Evolutionary conservation across 805 yeast genomes (phyloP), one percentile per base, ranked within the genome.

Genomic region (Kazachstania martiniae): DNA sequence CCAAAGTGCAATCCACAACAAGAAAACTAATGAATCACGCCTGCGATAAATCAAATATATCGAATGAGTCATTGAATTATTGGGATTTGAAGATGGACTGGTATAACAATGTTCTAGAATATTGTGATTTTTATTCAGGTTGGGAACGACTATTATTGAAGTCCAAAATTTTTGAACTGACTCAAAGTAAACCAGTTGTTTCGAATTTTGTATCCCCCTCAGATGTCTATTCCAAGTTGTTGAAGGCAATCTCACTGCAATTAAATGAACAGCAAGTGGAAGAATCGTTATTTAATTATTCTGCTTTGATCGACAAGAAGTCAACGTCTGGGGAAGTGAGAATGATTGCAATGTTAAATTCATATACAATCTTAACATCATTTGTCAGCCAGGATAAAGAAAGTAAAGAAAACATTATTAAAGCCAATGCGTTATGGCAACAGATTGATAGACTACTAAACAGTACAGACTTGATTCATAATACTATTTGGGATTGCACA

Each of bases 401-500:
- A 12, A 25, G 36, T 25, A 45, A 39, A 25, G 37, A 31, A 8
- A 35, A 37, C n/a, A 32, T 44, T 10, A 29, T 29, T 14, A 23
- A 27, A 8, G 28, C 30, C 6, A 45, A 45, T 30, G 26, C 25
- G 9, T 33, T 41, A 4, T 47, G 53, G 53, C 23, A 25, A 4
- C 43, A 42, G 13, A 43, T 51, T 12, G 41, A 40, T 18, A 30
- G 12, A 4, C 15, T 39, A 15, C 21, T 37, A 13, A 22, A 28
- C 12, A 34, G 26, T 5, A 37, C 48, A 2, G 42, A 40, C 19
- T 32, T 50, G n/a, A 28, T 27, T 8, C 27, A 41, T 13, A 53
- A 49, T 28, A 29, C 39, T 12, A 37, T 46, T 18, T 53, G 55
- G 55, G 49, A 44, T 14, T 46, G 58, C 34, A 47, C 55, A 1